phyloP scores from a whole-genome alignment of 1,284 basidiomycete species.

The Schizophyllum commune region DNA sequence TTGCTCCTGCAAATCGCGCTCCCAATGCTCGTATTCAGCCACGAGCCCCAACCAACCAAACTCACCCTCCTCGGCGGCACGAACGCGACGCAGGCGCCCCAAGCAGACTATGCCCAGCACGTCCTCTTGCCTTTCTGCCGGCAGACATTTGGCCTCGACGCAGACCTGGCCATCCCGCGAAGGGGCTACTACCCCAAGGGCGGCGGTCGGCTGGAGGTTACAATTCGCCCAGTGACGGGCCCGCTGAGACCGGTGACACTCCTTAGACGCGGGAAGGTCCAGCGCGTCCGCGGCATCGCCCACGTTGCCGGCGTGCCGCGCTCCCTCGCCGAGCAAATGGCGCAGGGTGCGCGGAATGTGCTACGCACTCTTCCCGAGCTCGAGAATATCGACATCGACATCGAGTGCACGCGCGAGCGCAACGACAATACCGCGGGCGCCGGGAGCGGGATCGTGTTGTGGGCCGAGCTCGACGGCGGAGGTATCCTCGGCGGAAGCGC shows the following conservation, averaged over 20 bases:
- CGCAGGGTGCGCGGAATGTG: conserved; percentile 36
- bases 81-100: conserved; percentile 59
- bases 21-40: conserved; percentile 54
- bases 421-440: conserved; percentile 40
- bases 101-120: conserved; percentile 58
- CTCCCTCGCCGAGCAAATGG: conserved; percentile 45
- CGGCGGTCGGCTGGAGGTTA: conserved; percentile 49
- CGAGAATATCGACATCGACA: conserved; percentile 24
- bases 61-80: conserved; percentile 60
- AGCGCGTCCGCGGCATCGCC: conserved; percentile 42
- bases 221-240: conserved; percentile 29
- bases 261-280: conserved; percentile 45
- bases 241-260: conserved; percentile 42
- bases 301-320: conserved; percentile 55
- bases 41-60: conserved; percentile 23
- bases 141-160: conserved; percentile 42
- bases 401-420: conserved; percentile 40
- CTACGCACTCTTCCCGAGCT: conserved; percentile 16
- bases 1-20: conserved; percentile 65
- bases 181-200: conserved; percentile 67
- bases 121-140: conserved; percentile 60
- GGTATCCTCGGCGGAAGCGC: conserved; percentile 60
- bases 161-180: conserved; percentile 36
- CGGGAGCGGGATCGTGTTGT: conserved; percentile 63
- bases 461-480: conserved; percentile 60